These are phyloP conservation scores for Coffea humblotiana DNA, from an alignment of 305 asterid genomes.

Conservation along the genomic window DNA sequence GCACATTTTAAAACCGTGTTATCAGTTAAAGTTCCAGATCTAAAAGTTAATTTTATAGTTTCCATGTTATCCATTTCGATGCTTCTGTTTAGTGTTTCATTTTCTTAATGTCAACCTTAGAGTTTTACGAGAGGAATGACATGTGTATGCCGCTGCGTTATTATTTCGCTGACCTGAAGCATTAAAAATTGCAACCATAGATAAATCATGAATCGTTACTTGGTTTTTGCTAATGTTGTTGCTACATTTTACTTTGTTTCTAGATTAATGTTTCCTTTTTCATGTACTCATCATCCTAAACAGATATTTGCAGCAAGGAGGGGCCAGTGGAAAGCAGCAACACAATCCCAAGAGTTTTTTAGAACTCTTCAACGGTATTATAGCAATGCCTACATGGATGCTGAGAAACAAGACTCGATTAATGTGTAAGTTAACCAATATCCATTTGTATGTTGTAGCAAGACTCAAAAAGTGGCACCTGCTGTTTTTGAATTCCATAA, in stretches of 20 bases:
- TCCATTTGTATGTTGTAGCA: neutral
- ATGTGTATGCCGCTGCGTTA: neutral
- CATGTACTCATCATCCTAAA: slow-evolving; percentile 19
- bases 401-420: slow-evolving; percentile 90
- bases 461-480: neutral
- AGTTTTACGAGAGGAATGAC: too few species aligned
- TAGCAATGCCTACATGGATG: slow-evolving; percentile 92
- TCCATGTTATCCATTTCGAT: neutral
- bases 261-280: neutral
- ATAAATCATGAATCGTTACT: neutral
- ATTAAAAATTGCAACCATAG: neutral
- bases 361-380: slow-evolving; percentile 86
- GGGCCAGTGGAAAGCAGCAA: slow-evolving; percentile 97
- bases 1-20: neutral
- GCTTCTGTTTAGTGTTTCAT: neutral
- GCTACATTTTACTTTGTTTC: neutral
- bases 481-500: neutral
- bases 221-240: neutral
- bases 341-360: slow-evolving; percentile 80
- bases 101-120: neutral
- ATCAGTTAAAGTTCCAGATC: too few species aligned
- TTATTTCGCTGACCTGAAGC: neutral
- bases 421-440: slow-evolving; percentile 59
- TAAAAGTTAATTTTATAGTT: too few species aligned
- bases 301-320: slow-evolving; percentile 91